Conservation (phyloP, 768 basidiomycete species). For the Lactarius deliciosus region DNA sequence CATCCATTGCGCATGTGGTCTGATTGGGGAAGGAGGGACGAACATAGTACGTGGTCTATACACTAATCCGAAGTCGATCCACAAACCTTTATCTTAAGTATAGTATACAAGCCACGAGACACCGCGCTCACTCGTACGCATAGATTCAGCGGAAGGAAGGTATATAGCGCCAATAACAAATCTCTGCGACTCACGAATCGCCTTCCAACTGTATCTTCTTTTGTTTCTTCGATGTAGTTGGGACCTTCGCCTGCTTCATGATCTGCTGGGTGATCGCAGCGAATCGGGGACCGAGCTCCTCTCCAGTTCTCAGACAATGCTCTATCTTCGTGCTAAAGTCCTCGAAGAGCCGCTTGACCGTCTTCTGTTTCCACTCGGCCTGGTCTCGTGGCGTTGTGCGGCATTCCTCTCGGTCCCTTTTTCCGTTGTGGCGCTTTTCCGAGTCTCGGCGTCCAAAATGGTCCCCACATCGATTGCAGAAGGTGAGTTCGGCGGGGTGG, state of each 20-base stretch:
- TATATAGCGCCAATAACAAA: background rate
- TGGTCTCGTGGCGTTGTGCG: too few relatives aligned
- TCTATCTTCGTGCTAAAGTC: background rate
- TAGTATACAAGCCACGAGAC: background rate
- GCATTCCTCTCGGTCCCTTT: too few relatives aligned
- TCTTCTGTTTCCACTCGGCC: background rate
- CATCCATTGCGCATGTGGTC: background rate
- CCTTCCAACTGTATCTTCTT: background rate
- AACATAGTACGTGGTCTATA: background rate
- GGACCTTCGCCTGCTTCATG: background rate
- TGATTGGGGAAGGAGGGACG: background rate
- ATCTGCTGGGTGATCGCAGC: background rate
- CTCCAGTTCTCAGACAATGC: background rate
- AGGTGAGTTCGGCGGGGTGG: background rate
- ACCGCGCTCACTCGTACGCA: background rate
- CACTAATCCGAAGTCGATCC: background rate
- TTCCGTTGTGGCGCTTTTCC: background rate
- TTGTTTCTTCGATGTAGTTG: background rate
- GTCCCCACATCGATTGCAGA: background rate
- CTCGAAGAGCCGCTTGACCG: background rate
- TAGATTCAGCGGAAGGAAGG: background rate
- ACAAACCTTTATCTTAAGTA: background rate
- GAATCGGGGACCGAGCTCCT: background rate
- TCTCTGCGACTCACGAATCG: background rate
- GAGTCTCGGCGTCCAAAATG: background rate